These are phyloP conservation scores for Ottelia alismoides DNA, from an alignment of 106 monocot genomes.

Conservation along the genomic window DNA sequence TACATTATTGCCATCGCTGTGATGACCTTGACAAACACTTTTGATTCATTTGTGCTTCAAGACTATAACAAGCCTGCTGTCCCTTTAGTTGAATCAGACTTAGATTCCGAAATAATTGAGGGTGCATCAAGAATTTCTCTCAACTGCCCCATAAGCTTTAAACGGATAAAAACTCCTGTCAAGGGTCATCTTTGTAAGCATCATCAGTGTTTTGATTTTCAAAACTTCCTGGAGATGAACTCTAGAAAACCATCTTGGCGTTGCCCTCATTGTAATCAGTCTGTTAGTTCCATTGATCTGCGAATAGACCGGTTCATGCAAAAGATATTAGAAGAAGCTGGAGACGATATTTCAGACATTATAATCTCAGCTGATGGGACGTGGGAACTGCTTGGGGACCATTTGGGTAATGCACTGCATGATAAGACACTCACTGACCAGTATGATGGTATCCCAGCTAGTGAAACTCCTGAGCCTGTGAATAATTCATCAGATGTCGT, in stretches of 20 bases:
- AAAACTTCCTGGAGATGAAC: slow-evolving; percentile 91
- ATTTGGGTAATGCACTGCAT: neutral
- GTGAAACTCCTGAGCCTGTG: neutral
- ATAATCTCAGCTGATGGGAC: slow-evolving; percentile 14
- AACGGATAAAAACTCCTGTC: slow-evolving; percentile 72
- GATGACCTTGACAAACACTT: slow-evolving; percentile 12
- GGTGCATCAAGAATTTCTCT: slow-evolving; percentile 70
- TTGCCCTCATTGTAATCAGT: slow-evolving; percentile 81
- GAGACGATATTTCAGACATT: slow-evolving; percentile 7
- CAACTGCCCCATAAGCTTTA: slow-evolving; percentile 81
- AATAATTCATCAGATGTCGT: slow-evolving; percentile 1
- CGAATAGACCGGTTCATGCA: slow-evolving; percentile 76
- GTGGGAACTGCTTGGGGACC: slow-evolving; percentile 9
- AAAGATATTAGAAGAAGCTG: slow-evolving; percentile 28
- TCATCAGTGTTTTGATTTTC: slow-evolving; percentile 97
- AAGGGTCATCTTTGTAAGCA: slow-evolving; percentile 92
- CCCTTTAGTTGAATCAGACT: neutral
- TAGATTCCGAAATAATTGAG: slow-evolving; percentile 74
- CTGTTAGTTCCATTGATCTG: slow-evolving; percentile 54
- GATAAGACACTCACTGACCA: neutral
- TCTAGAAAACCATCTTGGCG: slow-evolving; percentile 81
- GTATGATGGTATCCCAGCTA: neutral
- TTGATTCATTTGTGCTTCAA: slow-evolving; percentile 23
- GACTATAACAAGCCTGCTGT: slow-evolving; percentile 46
- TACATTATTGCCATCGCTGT: slow-evolving; percentile 61